Percentiles rank a stretch among this genome's conserved stretches.
phyloP scores from a whole-genome alignment of 495 filamentous ascomycete species.

The Penicillium psychrofluorescens region DNA sequence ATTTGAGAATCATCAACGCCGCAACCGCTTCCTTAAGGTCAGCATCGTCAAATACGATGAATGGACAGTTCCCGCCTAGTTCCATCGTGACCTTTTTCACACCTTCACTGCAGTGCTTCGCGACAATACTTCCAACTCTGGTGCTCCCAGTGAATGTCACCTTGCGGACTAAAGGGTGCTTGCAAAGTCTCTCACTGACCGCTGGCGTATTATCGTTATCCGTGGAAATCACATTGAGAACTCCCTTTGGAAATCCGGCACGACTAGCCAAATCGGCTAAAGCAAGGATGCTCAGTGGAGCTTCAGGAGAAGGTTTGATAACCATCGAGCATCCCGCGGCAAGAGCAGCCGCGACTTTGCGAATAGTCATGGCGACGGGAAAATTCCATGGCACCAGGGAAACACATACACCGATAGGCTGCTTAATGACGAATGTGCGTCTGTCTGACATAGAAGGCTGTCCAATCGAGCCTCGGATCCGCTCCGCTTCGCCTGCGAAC shows the following conservation, averaged over 20 bases:
- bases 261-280: conserved; percentile 49
- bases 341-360: conserved; percentile 54
- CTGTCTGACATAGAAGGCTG: conserved; percentile 24
- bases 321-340: conserved; percentile 58
- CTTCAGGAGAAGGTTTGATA: conserved; percentile 30
- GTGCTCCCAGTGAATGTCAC: conserved; percentile 60
- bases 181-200: conserved; percentile 50
- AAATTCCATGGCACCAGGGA: conserved; percentile 38
- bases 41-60: conserved; percentile 61
- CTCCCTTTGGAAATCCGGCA: conserved; percentile 53
- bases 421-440: conserved; percentile 40
- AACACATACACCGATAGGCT: conserved; percentile 39
- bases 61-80: conserved; percentile 60
- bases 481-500: conserved; percentile 45
- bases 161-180: conserved; percentile 49
- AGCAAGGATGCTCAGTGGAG: conserved; percentile 49
- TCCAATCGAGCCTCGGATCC: conserved; percentile 32
- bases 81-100: conserved; percentile 60
- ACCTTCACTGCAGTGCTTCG: conserved; percentile 38
- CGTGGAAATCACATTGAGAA: conserved; percentile 53
- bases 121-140: conserved; percentile 42
- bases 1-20: conserved; percentile 43
- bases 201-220: conserved; percentile 47
- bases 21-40: conserved; percentile 47
- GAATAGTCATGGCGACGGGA: conserved; percentile 47